phyloP scores from a whole-genome alignment of 139 green algal species.

The Eudorina sp. region DNA sequence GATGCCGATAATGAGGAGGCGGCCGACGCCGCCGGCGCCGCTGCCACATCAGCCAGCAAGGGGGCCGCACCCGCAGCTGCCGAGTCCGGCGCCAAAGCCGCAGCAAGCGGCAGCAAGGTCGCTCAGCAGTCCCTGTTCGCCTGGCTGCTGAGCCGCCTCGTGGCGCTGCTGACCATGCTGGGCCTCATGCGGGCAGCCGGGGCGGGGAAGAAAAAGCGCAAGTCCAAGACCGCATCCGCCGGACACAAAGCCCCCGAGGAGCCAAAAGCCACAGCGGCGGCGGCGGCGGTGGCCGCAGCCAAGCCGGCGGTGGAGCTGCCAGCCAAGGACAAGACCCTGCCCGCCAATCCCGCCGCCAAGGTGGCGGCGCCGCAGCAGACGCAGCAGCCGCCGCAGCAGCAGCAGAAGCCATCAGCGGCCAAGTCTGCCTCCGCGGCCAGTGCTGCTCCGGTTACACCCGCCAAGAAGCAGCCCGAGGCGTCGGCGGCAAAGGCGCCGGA shows the following conservation, averaged over 20 bases:
- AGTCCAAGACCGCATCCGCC: not conserved
- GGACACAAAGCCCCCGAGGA: no score
- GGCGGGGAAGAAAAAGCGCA: not conserved
- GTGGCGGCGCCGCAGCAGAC: not conserved
- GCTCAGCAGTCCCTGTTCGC: constrained; percentile 16
- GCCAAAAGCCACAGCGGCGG: no score
- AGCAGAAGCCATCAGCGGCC: not conserved
- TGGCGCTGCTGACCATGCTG: constrained; percentile 9
- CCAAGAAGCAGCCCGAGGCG: not conserved
- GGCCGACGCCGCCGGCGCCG: not conserved
- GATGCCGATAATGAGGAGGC: not conserved
- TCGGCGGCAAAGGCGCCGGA: no score
- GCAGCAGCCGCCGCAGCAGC: not conserved
- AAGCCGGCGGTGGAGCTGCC: not conserved
- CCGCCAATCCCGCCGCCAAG: not conserved
- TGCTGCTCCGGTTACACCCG: not conserved
- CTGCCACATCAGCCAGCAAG: not conserved
- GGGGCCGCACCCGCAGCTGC: not conserved
- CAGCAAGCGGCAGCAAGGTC: no score
- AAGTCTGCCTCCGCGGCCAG: not conserved
- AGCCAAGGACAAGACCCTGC: not conserved
- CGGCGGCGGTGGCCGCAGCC: not conserved
- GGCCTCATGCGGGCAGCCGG: constrained; percentile 11
- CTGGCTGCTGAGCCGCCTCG: constrained; percentile 10
- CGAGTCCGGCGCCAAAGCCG: not conserved